Evolutionary conservation across 164 flowering plant genomes (phyloP), one percentile per base, ranked within the genome.

Genomic region (Vitis cinerea): DNA sequence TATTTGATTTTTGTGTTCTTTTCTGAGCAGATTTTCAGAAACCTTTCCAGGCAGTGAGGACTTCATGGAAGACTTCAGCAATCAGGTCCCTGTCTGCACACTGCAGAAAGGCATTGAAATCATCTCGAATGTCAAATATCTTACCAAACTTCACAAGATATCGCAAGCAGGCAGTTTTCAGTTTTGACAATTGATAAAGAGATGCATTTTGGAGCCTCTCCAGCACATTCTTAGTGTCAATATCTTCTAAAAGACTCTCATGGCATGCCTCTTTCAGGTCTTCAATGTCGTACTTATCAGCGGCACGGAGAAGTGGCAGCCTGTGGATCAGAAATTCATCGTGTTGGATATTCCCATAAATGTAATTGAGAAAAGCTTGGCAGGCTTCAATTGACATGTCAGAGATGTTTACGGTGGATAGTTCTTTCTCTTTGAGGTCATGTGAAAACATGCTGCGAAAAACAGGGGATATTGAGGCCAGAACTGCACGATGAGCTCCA

Each of bases 401-500:
- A 0, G 91, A 79, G 71, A 95, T 93, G 80, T 93, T 75, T 47
- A 93, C 65, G 19, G 87, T 75, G 8, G 99, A 92, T 12, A 84
- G 79, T 66, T 91, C 90, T 75, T 89, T 93, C 85, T 95, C 99
- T 76, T 84, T 87, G 71, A 95, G 88, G 78, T 93, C 81, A 74
- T 95, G 96, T 0, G 91, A 83, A 73, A 93, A 95, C 99, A 95
- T 95, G 86, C 94, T 88, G 68, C 80, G 77, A 65, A 95, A 95
- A 44, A 95, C 98, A 30, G 98, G 94, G 23, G 99, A 95, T 15
- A 94, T 64, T 48, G 97, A 69, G 17, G 97, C 87, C 10, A 95
- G 92, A 50, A 95, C 78, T 13, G 98, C 96, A 8, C 92, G 90
- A 73, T 95, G 99, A 9, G 97, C 97, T 31, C 80, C 77, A 14